A percentile compares a stretch with the other conserved stretches of the same genome.
These are phyloP conservation scores for Colletotrichum endophyticum DNA, from an alignment of 2,329 filamentous ascomycete species.

Conservation along the genomic window DNA sequence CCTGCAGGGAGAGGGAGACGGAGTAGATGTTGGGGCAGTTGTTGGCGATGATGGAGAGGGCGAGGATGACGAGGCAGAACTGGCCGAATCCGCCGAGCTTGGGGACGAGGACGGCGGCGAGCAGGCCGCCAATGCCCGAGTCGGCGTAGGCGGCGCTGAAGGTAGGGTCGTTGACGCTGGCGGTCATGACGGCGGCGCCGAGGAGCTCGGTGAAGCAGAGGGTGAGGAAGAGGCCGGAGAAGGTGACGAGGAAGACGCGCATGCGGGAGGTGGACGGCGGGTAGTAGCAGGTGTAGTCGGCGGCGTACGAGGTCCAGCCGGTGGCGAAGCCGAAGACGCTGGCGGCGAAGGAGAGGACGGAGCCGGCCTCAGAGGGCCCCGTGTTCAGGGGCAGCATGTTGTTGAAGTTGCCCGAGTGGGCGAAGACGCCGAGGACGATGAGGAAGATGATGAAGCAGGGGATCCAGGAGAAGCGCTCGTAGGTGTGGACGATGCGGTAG, in stretches of 20 bases:
- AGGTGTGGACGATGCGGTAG: constrained; percentile 77
- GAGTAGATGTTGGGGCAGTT: constrained; percentile 79
- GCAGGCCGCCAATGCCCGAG: constrained; percentile 66
- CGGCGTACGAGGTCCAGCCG: constrained; percentile 76
- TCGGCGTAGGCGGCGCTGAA: constrained; percentile 50
- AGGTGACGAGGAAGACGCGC: constrained; percentile 73
- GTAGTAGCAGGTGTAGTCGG: constrained; percentile 84
- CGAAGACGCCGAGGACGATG: constrained; percentile 72
- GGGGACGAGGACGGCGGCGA: constrained; percentile 68
- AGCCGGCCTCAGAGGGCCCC: constrained; percentile 65
- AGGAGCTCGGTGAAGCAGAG: constrained; percentile 78
- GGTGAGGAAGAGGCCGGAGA: constrained; percentile 71
- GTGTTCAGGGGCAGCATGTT: constrained; percentile 59
- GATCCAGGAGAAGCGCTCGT: constrained; percentile 79
- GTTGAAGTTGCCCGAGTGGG: constrained; percentile 68
- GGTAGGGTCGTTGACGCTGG: constrained; percentile 52
- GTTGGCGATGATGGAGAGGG: constrained; percentile 71
- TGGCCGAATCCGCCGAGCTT: constrained; percentile 71
- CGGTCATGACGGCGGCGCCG: constrained; percentile 72
- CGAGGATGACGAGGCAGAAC: constrained; percentile 72
- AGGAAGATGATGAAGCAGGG: constrained; percentile 76
- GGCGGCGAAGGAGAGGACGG: constrained; percentile 68
- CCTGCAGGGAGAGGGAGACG: constrained; percentile 69
- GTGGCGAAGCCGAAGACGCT: constrained; percentile 73
- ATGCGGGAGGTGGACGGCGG: constrained; percentile 62